Conservation (phyloP, 2,329 filamentous ascomycete species). For the Leptographium procerum region DNA sequence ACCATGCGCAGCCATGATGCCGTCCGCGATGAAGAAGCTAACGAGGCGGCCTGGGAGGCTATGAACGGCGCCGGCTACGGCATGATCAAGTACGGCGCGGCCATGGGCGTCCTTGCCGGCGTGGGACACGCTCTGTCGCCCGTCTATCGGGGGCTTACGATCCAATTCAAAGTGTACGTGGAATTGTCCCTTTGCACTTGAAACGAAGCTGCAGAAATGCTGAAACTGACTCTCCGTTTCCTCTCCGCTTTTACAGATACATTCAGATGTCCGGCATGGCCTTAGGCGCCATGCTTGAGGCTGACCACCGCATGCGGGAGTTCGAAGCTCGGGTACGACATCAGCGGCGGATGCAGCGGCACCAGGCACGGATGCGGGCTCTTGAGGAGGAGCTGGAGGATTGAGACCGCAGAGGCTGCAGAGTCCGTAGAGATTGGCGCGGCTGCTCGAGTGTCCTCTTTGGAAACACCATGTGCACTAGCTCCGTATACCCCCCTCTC, state of each 20-base stretch:
- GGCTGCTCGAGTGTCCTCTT: no score
- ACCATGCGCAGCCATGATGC: slow-evolving; percentile 41
- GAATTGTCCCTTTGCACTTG: background rate
- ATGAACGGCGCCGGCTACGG: slow-evolving; percentile 54
- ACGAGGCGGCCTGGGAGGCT: slow-evolving; percentile 61
- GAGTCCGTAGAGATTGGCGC: no score
- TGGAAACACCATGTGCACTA: no score
- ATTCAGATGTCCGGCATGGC: slow-evolving; percentile 80
- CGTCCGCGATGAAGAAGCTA: slow-evolving; percentile 54
- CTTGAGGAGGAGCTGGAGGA: slow-evolving; percentile 9
- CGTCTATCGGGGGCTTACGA: slow-evolving; percentile 58
- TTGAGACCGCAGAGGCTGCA: background rate
- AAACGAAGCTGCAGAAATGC: no score
- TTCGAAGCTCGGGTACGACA: slow-evolving; percentile 57
- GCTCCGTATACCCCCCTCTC: background rate
- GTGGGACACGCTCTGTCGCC: slow-evolving; percentile 55
- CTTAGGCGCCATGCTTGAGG: slow-evolving; percentile 66
- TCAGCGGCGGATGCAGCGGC: slow-evolving; percentile 49
- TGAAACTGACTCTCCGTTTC: background rate
- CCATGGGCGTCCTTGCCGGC: slow-evolving; percentile 48
- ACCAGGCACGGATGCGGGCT: slow-evolving; percentile 35
- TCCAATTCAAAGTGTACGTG: slow-evolving; percentile 67
- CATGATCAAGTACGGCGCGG: slow-evolving; percentile 62
- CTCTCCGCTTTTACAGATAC: slow-evolving; percentile 48
- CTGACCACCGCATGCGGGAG: slow-evolving; percentile 53